Percentiles rank a stretch among this genome's conserved stretches.
phyloP scores from a whole-genome alignment of 2,329 filamentous ascomycete species.

The Fusarium sp. region DNA sequence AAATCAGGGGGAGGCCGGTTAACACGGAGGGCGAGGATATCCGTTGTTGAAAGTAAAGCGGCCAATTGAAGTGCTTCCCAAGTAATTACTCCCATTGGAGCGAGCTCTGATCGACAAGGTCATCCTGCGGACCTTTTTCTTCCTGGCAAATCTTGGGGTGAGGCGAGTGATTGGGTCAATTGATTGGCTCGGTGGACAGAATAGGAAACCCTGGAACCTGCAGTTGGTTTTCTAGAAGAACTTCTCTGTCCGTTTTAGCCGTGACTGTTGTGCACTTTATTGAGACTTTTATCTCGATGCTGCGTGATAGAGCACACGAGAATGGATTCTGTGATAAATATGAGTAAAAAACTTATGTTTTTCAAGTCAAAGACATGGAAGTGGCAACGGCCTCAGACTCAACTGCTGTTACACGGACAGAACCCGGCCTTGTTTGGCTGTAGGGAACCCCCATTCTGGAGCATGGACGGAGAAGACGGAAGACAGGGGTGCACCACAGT shows the following conservation, averaged over 20 bases:
- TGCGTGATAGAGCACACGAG: neutral
- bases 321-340: neutral
- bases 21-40: slow-evolving; percentile 35
- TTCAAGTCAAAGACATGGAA: neutral
- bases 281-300: neutral
- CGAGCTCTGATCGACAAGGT: slow-evolving; percentile 25
- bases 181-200: slow-evolving; percentile 7
- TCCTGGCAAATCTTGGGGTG: slow-evolving; percentile 14
- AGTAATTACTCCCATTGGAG: slow-evolving; percentile 34
- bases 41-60: neutral
- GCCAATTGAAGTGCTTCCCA: slow-evolving; percentile 36
- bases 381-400: neutral
- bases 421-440: neutral
- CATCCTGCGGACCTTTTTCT: slow-evolving; percentile 28
- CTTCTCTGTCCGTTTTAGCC: slow-evolving; percentile 8
- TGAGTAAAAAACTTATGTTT: neutral
- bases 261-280: neutral
- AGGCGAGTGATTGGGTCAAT: slow-evolving; percentile 19
- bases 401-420: neutral
- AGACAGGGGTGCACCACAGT: slow-evolving; percentile 18
- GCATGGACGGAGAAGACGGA: slow-evolving; percentile 16
- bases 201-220: slow-evolving; percentile 27
- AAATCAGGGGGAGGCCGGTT: slow-evolving; percentile 32
- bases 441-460: slow-evolving; percentile 16
- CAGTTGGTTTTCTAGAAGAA: slow-evolving; percentile 42